phyloP scores from a whole-genome alignment of 2,329 filamentous ascomycete genomes.

The Cladosporium phlei region DNA sequence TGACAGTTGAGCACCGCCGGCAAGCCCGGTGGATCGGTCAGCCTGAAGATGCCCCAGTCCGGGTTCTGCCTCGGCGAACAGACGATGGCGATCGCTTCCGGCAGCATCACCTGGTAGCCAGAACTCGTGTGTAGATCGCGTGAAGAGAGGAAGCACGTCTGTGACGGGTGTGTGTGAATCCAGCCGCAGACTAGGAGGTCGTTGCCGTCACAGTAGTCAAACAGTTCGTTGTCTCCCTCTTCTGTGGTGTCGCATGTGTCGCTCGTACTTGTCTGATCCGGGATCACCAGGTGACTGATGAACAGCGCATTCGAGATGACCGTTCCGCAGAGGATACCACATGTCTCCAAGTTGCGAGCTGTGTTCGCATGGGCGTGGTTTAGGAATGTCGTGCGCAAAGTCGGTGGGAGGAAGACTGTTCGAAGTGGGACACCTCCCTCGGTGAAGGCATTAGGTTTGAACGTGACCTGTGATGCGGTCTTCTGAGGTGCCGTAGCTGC shows the following conservation, averaged over 20 bases:
- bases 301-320: constrained; percentile 91
- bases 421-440: constrained; percentile 85
- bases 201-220: constrained; percentile 82
- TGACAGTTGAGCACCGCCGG: constrained; percentile 77
- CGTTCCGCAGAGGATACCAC: constrained; percentile 87
- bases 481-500: not conserved
- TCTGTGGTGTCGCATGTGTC: constrained; percentile 96
- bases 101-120: constrained; percentile 93
- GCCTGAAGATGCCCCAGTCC: constrained; percentile 80
- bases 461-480: constrained; percentile 46
- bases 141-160: constrained; percentile 97
- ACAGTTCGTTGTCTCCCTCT: constrained; percentile 63
- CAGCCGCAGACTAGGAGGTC: constrained; percentile 85
- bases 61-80: constrained; percentile 79
- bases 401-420: constrained; percentile 77
- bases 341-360: constrained; percentile 78
- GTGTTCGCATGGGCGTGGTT: constrained; percentile 73
- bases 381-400: constrained; percentile 70
- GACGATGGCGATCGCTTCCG: constrained; percentile 94
- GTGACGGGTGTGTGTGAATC: constrained; percentile 96
- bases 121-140: constrained; percentile 89
- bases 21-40: constrained; percentile 89
- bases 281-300: constrained; percentile 81
- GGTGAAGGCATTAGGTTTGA: constrained; percentile 78
- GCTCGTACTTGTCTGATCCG: constrained; percentile 80